phyloP scores from a whole-genome alignment of 2,329 filamentous ascomycete genomes.

The Trichoderma oligosporum region DNA sequence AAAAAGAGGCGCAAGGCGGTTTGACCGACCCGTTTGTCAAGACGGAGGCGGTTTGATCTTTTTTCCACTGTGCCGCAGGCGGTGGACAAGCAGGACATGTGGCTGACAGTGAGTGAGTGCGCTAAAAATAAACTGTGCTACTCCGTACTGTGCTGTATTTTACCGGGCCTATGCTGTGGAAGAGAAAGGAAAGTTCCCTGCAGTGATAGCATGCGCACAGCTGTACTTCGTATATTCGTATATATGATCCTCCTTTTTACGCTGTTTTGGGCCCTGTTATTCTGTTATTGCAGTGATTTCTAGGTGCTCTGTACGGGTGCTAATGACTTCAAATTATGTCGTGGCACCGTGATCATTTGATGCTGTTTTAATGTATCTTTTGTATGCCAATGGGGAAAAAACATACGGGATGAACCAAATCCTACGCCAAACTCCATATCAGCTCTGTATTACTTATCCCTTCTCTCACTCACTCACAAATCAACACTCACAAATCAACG shows the following conservation, averaged over 20 bases:
- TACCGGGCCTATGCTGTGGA: no score
- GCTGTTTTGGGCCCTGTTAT: not conserved
- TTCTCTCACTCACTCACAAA: not conserved
- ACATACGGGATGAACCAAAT: no score
- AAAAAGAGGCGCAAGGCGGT: not conserved
- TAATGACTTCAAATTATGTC: not conserved
- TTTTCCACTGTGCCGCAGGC: not conserved
- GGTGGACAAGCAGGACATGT: not conserved
- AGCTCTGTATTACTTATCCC: no score
- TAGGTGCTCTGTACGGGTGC: no score
- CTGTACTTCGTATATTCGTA: not conserved
- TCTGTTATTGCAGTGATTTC: no score
- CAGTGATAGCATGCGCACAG: not conserved
- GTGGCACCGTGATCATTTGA: not conserved
- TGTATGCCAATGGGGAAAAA: no score
- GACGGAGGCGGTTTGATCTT: not conserved
- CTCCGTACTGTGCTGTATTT: no score
- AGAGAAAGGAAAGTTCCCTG: not conserved
- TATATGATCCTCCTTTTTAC: no score
- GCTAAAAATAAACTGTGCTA: not conserved
- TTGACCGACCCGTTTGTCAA: not conserved
- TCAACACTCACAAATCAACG: not conserved
- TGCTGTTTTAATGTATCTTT: no score
- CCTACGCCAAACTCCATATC: no score
- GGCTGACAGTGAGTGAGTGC: not conserved